Evolutionary conservation across 225 moss, liverwort and hornwort species (phyloP), one percentile per base, ranked within the genome.

Genomic region (Polytrichum formosum): DNA sequence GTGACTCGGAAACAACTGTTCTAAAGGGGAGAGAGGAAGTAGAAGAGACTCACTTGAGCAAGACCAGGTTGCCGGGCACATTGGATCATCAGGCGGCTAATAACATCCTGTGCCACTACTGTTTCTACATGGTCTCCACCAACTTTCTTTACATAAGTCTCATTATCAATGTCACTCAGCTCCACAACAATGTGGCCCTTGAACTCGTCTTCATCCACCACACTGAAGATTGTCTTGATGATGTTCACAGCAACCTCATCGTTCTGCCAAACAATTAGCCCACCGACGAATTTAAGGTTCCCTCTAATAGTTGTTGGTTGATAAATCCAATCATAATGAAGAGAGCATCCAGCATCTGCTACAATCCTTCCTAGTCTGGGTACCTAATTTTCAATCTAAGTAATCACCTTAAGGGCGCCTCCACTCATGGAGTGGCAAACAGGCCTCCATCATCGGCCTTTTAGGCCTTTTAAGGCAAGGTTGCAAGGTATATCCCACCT

Each of bases 61-160:
- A 95, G 90, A 22, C 92, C 90, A 21, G 89, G 92, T 67, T 95
- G 92, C 60, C 92, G 87, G 56, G 94, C 85, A 53, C 92, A 94
- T 67, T 95, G 92, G 7, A 92, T 79, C 90, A 95, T 90, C 31
- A 95, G 94, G 62, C 89, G 89, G 67, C 82, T 85, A 56, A 92
- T 89, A 28, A 95, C 90, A 74, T 95, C 87, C 68, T 92, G 90
- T 28, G 94, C 92, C 27, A 91, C 90, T 5, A 95, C 89, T 21
- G 90, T 92, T 73, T 95, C 90, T 53, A 95, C 89, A 23, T 85
- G 26, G 46, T 95, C 90, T 4, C 85, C 89, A 55, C 94, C 92
- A 8, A 79, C 87, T 54, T 81, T 77, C 82, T 92, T 95, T 67
- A 95, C 87, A 74, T 80, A 85, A 56, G 84, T 69, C 66, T 92